Evolutionary conservation across 2,329 filamentous ascomycete genomes (phyloP).

Genomic region (Cryphonectria carpinicola): DNA sequence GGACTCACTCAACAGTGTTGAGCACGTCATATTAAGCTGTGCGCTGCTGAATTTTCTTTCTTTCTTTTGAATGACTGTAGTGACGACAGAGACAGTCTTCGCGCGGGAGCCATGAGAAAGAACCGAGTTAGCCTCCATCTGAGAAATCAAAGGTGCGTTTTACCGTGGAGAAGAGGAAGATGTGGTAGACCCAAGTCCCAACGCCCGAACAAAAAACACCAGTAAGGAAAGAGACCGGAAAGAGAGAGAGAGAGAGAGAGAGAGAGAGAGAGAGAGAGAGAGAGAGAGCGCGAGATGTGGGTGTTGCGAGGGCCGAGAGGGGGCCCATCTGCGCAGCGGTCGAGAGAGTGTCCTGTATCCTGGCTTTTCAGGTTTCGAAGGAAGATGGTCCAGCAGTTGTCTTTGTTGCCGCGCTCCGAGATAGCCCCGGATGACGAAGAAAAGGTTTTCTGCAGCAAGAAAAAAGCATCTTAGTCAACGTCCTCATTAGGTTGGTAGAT

Average conservation of each 20-base stretch:
- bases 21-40: slow-evolving; percentile 18
- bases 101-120: slow-evolving; percentile 15
- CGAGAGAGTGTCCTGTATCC: not conserved
- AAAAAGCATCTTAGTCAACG: slow-evolving; percentile 59
- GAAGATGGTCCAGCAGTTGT: not conserved
- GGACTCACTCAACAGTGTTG: slow-evolving; percentile 9
- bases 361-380: not conserved
- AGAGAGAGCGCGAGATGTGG: not conserved
- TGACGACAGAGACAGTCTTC: slow-evolving; percentile 12
- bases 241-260: no score
- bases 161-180: slow-evolving; percentile 25
- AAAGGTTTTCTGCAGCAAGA: slow-evolving; percentile 31
- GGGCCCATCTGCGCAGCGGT: not conserved
- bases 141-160: slow-evolving; percentile 29
- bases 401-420: not conserved
- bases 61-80: slow-evolving; percentile 4
- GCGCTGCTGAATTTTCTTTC: not conserved
- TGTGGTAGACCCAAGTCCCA: slow-evolving; percentile 28
- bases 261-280: no score
- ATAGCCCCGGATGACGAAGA: not conserved
- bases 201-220: slow-evolving; percentile 20
- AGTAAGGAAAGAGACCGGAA: not conserved
- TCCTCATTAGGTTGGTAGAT: slow-evolving; percentile 81
- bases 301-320: not conserved
- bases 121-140: slow-evolving; percentile 30